Base-by-base conservation (phyloP, 169 alveolate genomes). In the Plasmodium knowlesi region DNA sequence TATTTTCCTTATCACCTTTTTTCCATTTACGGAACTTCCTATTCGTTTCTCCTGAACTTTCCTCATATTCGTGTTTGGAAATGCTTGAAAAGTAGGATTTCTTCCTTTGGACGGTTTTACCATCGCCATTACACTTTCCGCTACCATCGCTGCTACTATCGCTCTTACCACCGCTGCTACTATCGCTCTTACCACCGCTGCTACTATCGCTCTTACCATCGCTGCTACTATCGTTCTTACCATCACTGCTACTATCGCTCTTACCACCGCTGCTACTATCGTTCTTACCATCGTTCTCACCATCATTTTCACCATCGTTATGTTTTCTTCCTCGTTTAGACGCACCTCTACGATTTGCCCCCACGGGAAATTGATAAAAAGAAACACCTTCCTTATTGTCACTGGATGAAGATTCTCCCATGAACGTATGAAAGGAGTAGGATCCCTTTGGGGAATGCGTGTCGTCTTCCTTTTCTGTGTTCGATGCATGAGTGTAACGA, bases 1-100 rank as follows among this genome's bases (percentile, higher is more conserved):
- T n/a, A 83, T 70, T 83, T 50, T n/a, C 39, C 46, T 70, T 53
- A 37, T 70, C 92, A 61, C 4, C 6, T 50, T 53, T 82, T 19
- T 14, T 14, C 41, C 19, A 1, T 54, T 61, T 61, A 12, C 54
- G 25, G 25, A 53, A 50, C 39, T 30, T 19, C 34, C 22, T 82
- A 30, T 30, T 57, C 34, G 12, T 82, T 37, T 54, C 28, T 16
- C 19, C 54, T 2, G 61, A 8, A 50, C 61, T 50, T 28, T 82
- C 39, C 34, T 39, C 19, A 16, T 16, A 25, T 10, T 54, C 32
- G 39, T 25, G 43, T n/a, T 82, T 54, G 37, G 80, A 57, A 19
- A 80, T 39, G 28, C 30, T 46, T 39, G 61, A n/a, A 10, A 19
- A 25, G 57, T 80, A 19, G 16, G 28, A 25, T 2, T 25, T 80